Base-by-base conservation (phyloP, 148 eudicot species). In the Rheum nobile region DNA sequence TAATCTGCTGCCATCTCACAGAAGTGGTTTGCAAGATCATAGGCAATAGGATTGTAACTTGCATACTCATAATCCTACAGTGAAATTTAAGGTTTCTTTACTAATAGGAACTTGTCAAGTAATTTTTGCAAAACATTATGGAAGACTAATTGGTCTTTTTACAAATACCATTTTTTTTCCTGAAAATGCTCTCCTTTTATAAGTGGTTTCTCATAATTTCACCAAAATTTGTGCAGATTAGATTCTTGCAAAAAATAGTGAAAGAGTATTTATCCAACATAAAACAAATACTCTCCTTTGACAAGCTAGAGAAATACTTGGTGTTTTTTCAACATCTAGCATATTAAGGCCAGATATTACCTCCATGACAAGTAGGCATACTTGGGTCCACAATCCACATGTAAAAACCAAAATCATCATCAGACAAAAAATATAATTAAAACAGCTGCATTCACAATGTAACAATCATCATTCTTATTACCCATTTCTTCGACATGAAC, bases 401-500 rank as follows among this genome's bases (percentile, higher is more conserved):
- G n/a, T n/a, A n/a, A n/a, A n/a, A n/a, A n/a, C n/a, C n/a, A n/a
- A n/a, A n/a, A n/a, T n/a, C n/a, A n/a, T n/a, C n/a, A n/a, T n/a
- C n/a, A n/a, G n/a, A n/a, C n/a, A n/a, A n/a, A n/a, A n/a, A n/a
- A n/a, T n/a, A n/a, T n/a, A n/a, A n/a, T n/a, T n/a, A n/a, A 95
- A 71, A 95, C 97, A 59, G 97, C 98, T 16, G 98, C 98, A 83
- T 95, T 95, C 57, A 95, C 98, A 72, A 95, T 91, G 84, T 90
- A 91, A 78, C 97, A 91, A 55, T 95, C 93, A 13, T 90, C 97
- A 73, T 90, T 91, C 77, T 90, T 91, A 80, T 95, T 93, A 75
- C 98, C 98, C 97, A 95, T 91, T 82, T 95, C 98, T 84, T 95
- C 97, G 39, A 95, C 97, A 73, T 75, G 93, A 59, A 95, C 97